These are phyloP conservation scores for Fraxinus albicans DNA, from an alignment of 305 asterid species.

Conservation along the genomic window DNA sequence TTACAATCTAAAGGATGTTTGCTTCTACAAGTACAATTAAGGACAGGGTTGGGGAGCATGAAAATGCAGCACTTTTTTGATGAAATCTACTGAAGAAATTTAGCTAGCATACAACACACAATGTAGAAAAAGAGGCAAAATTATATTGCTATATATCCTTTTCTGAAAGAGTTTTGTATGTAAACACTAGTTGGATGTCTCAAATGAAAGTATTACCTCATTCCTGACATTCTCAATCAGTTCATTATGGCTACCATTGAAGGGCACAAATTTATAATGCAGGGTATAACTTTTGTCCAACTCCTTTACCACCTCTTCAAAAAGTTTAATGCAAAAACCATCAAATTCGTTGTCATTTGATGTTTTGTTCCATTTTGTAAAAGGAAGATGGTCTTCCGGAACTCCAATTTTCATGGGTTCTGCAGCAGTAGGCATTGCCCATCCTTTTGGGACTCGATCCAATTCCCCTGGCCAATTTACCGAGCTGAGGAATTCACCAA, in stretches of 20 bases:
- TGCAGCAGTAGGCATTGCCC: slow-evolving; percentile 40
- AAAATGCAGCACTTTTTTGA: neutral
- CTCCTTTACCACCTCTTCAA: slow-evolving; percentile 19
- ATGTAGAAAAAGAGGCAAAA: neutral
- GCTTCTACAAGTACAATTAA: neutral
- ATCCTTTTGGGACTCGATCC: slow-evolving; percentile 39
- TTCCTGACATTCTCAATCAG: slow-evolving; percentile 29
- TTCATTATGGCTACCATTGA: slow-evolving; percentile 27
- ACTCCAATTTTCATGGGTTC: slow-evolving; percentile 39
- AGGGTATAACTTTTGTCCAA: slow-evolving; percentile 28
- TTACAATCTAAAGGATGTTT: too few relatives aligned
- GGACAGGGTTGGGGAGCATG: neutral
- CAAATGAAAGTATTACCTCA: slow-evolving; percentile 24
- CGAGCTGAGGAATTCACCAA: neutral
- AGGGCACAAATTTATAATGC: slow-evolving; percentile 23
- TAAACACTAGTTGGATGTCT: neutral
- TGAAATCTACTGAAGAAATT: neutral
- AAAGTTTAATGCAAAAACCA: slow-evolving; percentile 44
- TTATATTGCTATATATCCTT: too few relatives aligned
- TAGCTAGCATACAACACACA: neutral
- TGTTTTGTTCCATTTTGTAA: slow-evolving; percentile 18
- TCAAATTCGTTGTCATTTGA: neutral
- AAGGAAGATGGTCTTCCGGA: slow-evolving; percentile 26
- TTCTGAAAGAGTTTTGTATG: too few relatives aligned
- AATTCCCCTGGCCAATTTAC: slow-evolving; percentile 45